Evolutionary conservation across 2,329 filamentous ascomycete species (phyloP), one percentile per base, ranked within the genome.

Genomic region (Sarocladiaceae sp.): DNA sequence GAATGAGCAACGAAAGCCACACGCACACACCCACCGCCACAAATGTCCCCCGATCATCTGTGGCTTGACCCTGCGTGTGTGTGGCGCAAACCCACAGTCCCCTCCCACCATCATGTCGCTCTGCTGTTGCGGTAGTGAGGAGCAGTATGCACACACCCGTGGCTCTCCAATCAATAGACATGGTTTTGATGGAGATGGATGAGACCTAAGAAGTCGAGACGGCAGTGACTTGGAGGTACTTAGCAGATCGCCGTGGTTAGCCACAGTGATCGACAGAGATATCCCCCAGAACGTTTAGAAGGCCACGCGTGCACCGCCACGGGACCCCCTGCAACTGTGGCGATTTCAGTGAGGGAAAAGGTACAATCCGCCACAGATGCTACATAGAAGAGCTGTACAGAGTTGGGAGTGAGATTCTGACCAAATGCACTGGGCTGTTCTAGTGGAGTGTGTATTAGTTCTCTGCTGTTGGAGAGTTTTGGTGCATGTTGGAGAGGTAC

Each of bases 301-400:
- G 44, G 44, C 25, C 44, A 33, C 44, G 44, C 44, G 28, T 48
- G 44, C 44, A 48, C 44, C 44, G 44, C 44, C 44, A 48, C 44
- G 44, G n/a, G n/a, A 17, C 31, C 5, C n/a, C 4, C 20, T 5
- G 4, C 26, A 33, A 13, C 22, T 48, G 44, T 48, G 44, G 44
- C 44, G 44, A 48, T 8, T 26, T n/a, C n/a, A n/a, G n/a, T n/a
- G n/a, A n/a, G n/a, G n/a, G n/a, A n/a, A n/a, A n/a, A n/a, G n/a
- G n/a, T n/a, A n/a, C n/a, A n/a, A n/a, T n/a, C n/a, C n/a, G n/a
- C n/a, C n/a, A n/a, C n/a, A n/a, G n/a, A n/a, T n/a, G n/a, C n/a
- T n/a, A n/a, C n/a, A n/a, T n/a, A n/a, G n/a, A n/a, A n/a, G n/a
- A n/a, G n/a, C n/a, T n/a, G n/a, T n/a, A n/a, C n/a, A n/a, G n/a